Base-by-base conservation (phyloP, 2,329 filamentous ascomycete species). In the Ophiocordyceps polyrhachis-furcata region DNA sequence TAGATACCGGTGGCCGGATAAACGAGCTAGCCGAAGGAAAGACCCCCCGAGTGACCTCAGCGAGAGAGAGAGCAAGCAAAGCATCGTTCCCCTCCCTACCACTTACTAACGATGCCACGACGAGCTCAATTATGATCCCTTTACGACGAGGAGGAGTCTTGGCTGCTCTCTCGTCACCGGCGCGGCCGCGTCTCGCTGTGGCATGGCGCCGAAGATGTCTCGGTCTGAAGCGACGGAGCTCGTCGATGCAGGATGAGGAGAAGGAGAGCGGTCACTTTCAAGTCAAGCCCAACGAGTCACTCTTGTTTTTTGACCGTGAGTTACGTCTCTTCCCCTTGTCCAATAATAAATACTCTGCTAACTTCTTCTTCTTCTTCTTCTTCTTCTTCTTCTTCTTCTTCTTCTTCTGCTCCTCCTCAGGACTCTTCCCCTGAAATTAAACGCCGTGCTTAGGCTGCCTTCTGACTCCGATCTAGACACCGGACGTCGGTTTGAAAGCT, bases 241-340 rank as follows among this genome's bases (percentile, higher is more conserved):
- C 49, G 38, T 13, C 49, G 8, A 43, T 46, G 1, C 40, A 49
- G 12, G 75, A 73, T 44, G 32, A 37, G 32, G 74, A 76, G 51
- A 71, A 82, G 53, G 77, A 82, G 50, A 76, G 76, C 11, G 89
- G 91, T 0, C 87, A 95, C 55, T 94, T 96, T 52, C 67, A 72
- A n/a, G 72, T 83, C 12, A 71, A 69, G 3, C 65, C 79, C 1
- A 82, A 88, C 52, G 85, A 96, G 64, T 80, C 81, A 0, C 79
- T 96, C 41, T 62, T 95, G 7, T 98, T 93, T 65, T 80, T 96
- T 55, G 87, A 93, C 58, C 93, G 83, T 88, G 63, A 58, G 32
- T 9, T 8, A 17, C 32, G 6, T 37, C 15, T 37, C 25, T 28
- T 25, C 8, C 8, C 8, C 23, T 25, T 25, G n/a, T n/a, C 13